Evolutionary conservation across 495 filamentous ascomycete species (phyloP).

Genomic region (Arthonia radiata): DNA sequence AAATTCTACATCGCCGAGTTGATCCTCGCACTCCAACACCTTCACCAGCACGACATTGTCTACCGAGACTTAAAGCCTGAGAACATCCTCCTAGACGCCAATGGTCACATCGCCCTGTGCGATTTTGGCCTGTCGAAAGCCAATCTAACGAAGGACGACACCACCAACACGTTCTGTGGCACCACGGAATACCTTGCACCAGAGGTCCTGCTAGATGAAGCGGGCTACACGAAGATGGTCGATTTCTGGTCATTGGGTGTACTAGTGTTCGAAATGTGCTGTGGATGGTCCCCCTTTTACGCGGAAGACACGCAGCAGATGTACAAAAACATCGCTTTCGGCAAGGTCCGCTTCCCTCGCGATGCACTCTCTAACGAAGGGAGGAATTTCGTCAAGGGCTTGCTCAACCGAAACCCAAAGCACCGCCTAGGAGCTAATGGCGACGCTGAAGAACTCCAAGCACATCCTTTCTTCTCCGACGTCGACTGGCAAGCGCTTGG

Average conservation of each 20-base stretch:
- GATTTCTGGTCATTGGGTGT: conserved; percentile 98
- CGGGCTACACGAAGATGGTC: conserved; percentile 99
- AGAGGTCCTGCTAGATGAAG: conserved; percentile 82
- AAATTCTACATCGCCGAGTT: conserved; percentile 99
- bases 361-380: conserved; percentile 87
- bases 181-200: conserved; percentile 95
- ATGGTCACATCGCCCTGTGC: conserved; percentile 65
- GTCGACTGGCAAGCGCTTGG: conserved; percentile 72
- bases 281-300: conserved; percentile 97
- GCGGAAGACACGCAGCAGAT: conserved; percentile 98
- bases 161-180: conserved; percentile 96
- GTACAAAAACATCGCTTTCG: conserved; percentile 99
- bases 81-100: conserved; percentile 64
- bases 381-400: conserved; percentile 89
- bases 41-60: conserved; percentile 92
- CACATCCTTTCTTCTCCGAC: conserved; percentile 81
- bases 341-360: conserved; percentile 87
- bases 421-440: conserved; percentile 76
- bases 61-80: conserved; percentile 82
- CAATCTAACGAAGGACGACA: conserved; percentile 83
- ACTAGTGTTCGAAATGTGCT: conserved; percentile 98
- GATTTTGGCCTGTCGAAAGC: conserved; percentile 92
- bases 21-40: conserved; percentile 81
- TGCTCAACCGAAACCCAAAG: conserved; percentile 90
- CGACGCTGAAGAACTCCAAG: conserved; percentile 86